A percentile compares a stretch with the other conserved stretches of the same genome.
Evolutionary conservation across 177 flowering plant genomes (phyloP).

Genomic region (Telopea speciosissima): DNA sequence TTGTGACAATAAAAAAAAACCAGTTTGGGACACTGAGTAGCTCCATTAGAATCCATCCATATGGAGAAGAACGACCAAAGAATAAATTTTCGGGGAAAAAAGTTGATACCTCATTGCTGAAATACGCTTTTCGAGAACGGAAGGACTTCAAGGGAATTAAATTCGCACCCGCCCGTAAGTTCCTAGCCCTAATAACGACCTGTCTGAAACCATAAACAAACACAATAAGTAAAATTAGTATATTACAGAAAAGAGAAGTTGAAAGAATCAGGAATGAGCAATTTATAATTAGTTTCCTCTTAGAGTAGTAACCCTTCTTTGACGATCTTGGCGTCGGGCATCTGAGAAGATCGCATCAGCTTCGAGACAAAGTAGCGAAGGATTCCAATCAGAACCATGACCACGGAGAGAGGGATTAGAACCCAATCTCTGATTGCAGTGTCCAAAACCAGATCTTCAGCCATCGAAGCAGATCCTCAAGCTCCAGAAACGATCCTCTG

Average conservation of each 20-base stretch:
- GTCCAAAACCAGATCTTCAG: slow-evolving; percentile 94
- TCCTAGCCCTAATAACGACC: slow-evolving; percentile 81
- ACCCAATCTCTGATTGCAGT: slow-evolving; percentile 99
- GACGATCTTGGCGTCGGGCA: slow-evolving; percentile 76
- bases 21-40: no score
- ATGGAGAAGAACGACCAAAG: background rate
- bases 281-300: background rate
- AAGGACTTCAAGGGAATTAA: slow-evolving; percentile 81
- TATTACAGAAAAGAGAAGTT: background rate
- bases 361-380: slow-evolving; percentile 92
- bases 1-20: no score
- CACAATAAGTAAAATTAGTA: slow-evolving; percentile 6
- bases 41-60: background rate
- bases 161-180: slow-evolving; percentile 67
- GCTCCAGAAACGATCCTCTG: background rate
- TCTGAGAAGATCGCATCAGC: slow-evolving; percentile 80
- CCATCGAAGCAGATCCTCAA: slow-evolving; percentile 37
- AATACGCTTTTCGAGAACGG: slow-evolving; percentile 67
- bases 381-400: slow-evolving; percentile 91
- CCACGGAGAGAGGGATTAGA: slow-evolving; percentile 83
- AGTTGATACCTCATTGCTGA: slow-evolving; percentile 69
- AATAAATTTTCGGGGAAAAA: background rate
- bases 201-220: slow-evolving; percentile 49
- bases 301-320: slow-evolving; percentile 62
- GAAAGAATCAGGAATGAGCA: background rate